Evolutionary conservation across 2,329 filamentous ascomycete genomes (phyloP).

Genomic region (Aaosphaeria arxii): DNA sequence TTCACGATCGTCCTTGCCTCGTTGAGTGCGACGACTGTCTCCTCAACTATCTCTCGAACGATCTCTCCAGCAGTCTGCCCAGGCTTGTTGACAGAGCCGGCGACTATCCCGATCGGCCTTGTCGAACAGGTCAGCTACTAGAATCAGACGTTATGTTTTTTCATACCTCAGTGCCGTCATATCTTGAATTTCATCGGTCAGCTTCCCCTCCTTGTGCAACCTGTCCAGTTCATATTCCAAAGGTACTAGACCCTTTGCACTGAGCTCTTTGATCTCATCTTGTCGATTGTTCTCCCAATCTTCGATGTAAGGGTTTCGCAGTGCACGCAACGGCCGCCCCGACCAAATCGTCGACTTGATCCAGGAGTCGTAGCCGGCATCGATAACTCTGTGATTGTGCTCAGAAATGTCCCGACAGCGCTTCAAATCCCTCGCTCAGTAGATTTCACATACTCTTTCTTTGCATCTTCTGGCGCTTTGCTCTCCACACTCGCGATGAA

Average conservation of each 20-base stretch:
- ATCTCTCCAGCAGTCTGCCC: slow-evolving; percentile 20
- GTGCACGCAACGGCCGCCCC: slow-evolving; percentile 20
- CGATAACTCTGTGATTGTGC: slow-evolving; percentile 9
- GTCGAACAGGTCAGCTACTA: not conserved
- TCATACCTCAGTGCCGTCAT: slow-evolving; percentile 18
- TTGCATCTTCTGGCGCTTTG: slow-evolving; percentile 15
- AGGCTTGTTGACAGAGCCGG: slow-evolving; percentile 19
- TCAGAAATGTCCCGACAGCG: not conserved
- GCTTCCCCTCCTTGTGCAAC: slow-evolving; percentile 21
- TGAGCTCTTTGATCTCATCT: slow-evolving; percentile 22
- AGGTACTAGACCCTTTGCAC: slow-evolving; percentile 16
- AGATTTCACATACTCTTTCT: slow-evolving; percentile 10
- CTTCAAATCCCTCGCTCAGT: no score
- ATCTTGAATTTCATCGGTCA: slow-evolving; percentile 28
- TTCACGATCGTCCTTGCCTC: slow-evolving; percentile 13
- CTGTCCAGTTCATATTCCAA: slow-evolving; percentile 20
- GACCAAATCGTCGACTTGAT: slow-evolving; percentile 20
- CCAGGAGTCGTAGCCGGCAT: slow-evolving; percentile 18
- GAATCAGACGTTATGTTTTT: not conserved
- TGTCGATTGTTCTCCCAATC: slow-evolving; percentile 25
- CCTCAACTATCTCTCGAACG: slow-evolving; percentile 23
- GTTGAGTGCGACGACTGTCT: slow-evolving; percentile 16
- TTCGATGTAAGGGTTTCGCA: slow-evolving; percentile 19
- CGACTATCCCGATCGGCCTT: slow-evolving; percentile 24
- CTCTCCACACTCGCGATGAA: slow-evolving; percentile 19